phyloP scores from a whole-genome alignment of 805 yeast species.

The Candida wancherniae region DNA sequence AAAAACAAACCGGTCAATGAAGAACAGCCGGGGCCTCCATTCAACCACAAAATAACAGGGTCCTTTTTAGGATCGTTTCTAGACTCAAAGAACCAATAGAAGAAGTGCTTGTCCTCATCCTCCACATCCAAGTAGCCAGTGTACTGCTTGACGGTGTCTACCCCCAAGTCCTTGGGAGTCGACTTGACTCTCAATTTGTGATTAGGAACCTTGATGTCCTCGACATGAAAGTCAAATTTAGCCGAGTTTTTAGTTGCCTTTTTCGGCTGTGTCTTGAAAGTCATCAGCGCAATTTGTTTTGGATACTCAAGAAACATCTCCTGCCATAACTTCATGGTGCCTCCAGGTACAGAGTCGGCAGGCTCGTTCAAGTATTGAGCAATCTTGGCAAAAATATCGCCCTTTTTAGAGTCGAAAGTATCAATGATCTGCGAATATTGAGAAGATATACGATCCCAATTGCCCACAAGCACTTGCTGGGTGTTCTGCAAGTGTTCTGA shows the following conservation, averaged over 20 bases:
- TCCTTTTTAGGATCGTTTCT: conserved; percentile 65
- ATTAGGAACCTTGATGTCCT: conserved; percentile 37
- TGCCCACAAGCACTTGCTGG: conserved; percentile 11
- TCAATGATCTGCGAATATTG: conserved; percentile 13
- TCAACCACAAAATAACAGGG: conserved; percentile 86
- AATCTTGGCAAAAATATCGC: conserved; percentile 41
- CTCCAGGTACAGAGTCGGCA: conserved; percentile 43
- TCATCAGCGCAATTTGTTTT: conserved; percentile 45
- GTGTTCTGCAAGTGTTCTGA: conserved; percentile 6
- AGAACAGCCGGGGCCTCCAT: conserved; percentile 97
- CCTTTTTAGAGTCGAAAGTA: conserved; percentile 14
- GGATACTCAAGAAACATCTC: conserved; percentile 63
- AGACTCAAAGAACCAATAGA: conserved; percentile 91
- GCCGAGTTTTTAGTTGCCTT: conserved; percentile 20
- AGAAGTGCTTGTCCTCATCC: conserved; percentile 83
- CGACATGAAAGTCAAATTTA: conserved; percentile 36
- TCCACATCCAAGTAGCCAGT: conserved; percentile 81
- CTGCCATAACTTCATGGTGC: conserved; percentile 52
- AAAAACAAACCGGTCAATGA: conserved; percentile 85
- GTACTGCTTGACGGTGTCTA: conserved; percentile 78
- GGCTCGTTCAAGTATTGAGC: conserved; percentile 50
- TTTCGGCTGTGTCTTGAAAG: conserved; percentile 48
- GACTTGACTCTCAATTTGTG: conserved; percentile 19
- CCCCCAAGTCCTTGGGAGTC: conserved; percentile 45
- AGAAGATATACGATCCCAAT: conserved; percentile 10